Conservation (phyloP, 2,329 filamentous ascomycete genomes). For the Emergomyces orientalis region DNA sequence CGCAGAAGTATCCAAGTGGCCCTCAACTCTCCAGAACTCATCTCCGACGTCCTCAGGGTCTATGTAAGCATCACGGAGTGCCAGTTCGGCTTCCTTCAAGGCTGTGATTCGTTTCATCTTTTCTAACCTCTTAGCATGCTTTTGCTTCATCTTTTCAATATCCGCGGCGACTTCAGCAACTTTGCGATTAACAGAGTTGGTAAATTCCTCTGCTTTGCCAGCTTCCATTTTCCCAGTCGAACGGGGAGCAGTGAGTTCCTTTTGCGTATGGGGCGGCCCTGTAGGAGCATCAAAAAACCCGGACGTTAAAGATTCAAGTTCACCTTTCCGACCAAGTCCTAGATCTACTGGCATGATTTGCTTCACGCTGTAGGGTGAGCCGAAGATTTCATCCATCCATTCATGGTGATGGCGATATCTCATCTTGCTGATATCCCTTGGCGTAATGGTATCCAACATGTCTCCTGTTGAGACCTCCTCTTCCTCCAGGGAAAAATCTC, state of each 20-base stretch:
- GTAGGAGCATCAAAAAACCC: conserved; percentile 65
- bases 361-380: conserved; percentile 74
- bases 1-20: conserved; percentile 29
- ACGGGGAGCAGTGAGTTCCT: conserved; percentile 24
- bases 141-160: conserved; percentile 72
- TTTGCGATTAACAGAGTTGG: conserved; percentile 63
- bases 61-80: conserved; percentile 58
- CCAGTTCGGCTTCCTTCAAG: conserved; percentile 64
- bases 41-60: conserved; percentile 45
- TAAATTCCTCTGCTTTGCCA: conserved; percentile 75
- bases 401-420: conserved; percentile 93
- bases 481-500: conserved; percentile 57
- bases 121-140: conserved; percentile 66
- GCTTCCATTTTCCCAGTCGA: conserved; percentile 56
- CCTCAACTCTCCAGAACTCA: conserved; percentile 57
- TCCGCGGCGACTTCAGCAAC: conserved; percentile 66
- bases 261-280: conserved; percentile 19
- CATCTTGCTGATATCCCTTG: conserved; percentile 75
- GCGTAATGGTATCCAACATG: conserved; percentile 79
- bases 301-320: conserved; percentile 69
- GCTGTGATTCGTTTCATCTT: conserved; percentile 62
- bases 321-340: conserved; percentile 73
- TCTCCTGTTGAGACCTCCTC: conserved; percentile 83
- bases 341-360: conserved; percentile 84
- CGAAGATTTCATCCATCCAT: conserved; percentile 97